phyloP scores from a whole-genome alignment of 1,139 yeast genomes.

The Tardiomyces digboiensis region DNA sequence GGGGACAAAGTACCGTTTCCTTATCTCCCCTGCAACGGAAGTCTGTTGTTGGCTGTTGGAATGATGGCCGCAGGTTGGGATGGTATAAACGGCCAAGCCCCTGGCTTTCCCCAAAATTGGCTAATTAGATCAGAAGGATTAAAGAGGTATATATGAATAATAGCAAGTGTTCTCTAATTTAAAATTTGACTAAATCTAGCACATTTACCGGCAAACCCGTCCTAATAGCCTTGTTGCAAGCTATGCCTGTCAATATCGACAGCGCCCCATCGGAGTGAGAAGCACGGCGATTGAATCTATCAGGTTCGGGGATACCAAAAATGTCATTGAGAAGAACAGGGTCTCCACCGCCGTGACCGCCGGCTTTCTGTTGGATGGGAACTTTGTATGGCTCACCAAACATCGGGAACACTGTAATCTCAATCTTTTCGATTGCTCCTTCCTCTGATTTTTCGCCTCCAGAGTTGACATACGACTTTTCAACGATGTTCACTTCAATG shows the following conservation, averaged over 20 bases:
- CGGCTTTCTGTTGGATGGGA: conserved; percentile 5
- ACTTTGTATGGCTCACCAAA: conserved; percentile 9
- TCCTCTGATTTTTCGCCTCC: conserved; percentile 9
- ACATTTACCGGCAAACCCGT: conserved; percentile 10
- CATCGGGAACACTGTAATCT: conserved; percentile 9
- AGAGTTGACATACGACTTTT: conserved; percentile 10
- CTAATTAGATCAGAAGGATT: too few relatives aligned
- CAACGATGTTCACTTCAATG: conserved; percentile 9
- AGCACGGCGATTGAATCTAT: conserved; percentile 11
- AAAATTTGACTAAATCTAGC: conserved; percentile 7
- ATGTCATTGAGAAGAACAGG: conserved; percentile 10
- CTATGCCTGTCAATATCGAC: conserved; percentile 11
- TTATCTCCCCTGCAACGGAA: too few relatives aligned
- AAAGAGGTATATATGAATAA: not conserved
- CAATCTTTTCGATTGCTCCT: conserved; percentile 10
- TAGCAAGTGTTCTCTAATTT: too few relatives aligned
- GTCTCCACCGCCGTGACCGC: conserved; percentile 13
- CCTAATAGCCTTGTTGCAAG: conserved; percentile 9
- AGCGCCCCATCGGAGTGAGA: conserved; percentile 11
- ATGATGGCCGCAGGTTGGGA: too few relatives aligned
- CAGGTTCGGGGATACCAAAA: conserved; percentile 10
- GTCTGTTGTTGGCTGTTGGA: too few relatives aligned
- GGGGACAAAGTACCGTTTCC: too few relatives aligned
- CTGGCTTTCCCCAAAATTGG: too few relatives aligned
- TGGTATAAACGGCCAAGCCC: too few relatives aligned